Base-by-base conservation (phyloP, 129 eudicot species). In the Smallanthus sonchifolius region DNA sequence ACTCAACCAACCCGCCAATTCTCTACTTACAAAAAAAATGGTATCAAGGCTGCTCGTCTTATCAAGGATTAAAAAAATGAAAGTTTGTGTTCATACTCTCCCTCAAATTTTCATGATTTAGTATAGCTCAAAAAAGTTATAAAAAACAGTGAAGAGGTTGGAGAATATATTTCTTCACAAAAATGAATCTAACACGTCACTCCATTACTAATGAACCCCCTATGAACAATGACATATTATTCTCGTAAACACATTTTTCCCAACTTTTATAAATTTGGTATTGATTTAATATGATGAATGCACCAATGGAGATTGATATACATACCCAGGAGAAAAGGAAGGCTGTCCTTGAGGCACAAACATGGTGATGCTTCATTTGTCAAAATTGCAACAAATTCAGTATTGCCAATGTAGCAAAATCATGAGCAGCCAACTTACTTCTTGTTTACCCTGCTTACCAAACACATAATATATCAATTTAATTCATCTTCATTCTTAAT, bases 331-430 rank as follows among this genome's bases (percentile, higher is more conserved):
- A n/a, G 42, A 6, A 42, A 14, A 35, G 6, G 19, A 16, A 7
- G 70, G 60, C 47, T 62, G 45, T 43, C 61, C 48, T 32, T 61
- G 61, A 74, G 45, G 70, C 60, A 36, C 75, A 35, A 43, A 69
- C 75, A 51, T 34, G 76, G 63, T n/a, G n/a, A 77, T 59, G 69
- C 81, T 77, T 69, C 76, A 45, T 77, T 69, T 77, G 81, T 77
- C 76, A 35, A 8, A 59, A 57, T 68, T 57, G 68, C 60, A 67
- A 43, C 65, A 48, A 47, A 65, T 38, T 36, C 72, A 52, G 51
- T 54, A 75, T 28, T 2, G 36, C 66, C 55, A 52, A 65, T 57
- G 35, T 66, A 54, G 56, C 48, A 45, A 47, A 75, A 24, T 44
- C 73, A 75, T 74, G 55, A 78, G 67, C 77, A 77, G 81, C 63